Evolutionary conservation across 805 yeast genomes (phyloP), one percentile per base, ranked within the genome.

Genomic region (Priceomyces fermenticarens): DNA sequence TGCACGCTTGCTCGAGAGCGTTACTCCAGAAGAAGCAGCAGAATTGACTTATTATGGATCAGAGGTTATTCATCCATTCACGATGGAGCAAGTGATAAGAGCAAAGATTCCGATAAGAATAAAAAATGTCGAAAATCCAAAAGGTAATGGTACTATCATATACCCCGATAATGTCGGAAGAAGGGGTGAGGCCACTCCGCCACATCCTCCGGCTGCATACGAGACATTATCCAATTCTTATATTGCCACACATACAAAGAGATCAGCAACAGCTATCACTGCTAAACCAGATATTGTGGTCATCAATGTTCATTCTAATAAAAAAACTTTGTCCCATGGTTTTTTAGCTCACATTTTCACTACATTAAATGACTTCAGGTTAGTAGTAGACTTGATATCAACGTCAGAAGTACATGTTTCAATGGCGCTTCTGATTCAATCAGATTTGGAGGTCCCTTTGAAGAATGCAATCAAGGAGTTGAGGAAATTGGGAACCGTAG

Each of bases 1-100:
- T 41, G 99, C 99, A 3, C 75, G 96, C 52, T 71, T 91, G 38
- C 72, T 93, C 48, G 78, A 81, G 43, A 80, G 88, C 39, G 97
- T 93, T 47, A 93, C 98, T 0, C 99, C 99, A 3, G 98, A 93
- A 59, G 99, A 93, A 69, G 99, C 99, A 3, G 93, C 98, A 0
- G 99, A 93, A 69, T 78, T 93, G 62, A 93, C 99, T 1, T 93
- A 93, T 65, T 93, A 93, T 59, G 99, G 99, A 34, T 84, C 95
- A 2, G 99, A 93, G 67, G 99, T 93, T 50, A 93, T 93, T 53
- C 99, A 93, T 59, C 99, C 99, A 3, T 90, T 93, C 72, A 93
- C 99, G 15, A 93, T 93, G 99, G 98, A 91, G 68, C 99, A 93
- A 70, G 99, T 91, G 43, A 93, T 93, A 54, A 81, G 83, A 52